Conservation (phyloP, 352 stramenopile species). For the Pythium aphanidermatum region DNA sequence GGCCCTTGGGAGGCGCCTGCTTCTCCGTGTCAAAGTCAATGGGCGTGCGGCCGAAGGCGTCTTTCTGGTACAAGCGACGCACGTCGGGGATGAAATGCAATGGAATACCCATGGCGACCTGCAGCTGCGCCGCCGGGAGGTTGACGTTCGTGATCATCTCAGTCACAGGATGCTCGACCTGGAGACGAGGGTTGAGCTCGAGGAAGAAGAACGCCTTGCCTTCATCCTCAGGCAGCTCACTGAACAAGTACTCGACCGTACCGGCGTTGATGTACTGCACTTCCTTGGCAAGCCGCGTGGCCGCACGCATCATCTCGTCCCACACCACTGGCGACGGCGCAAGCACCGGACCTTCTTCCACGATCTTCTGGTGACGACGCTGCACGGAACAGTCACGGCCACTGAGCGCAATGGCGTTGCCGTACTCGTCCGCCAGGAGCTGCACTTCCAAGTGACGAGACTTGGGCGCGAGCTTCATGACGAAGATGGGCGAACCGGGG, state of each 20-base stretch:
- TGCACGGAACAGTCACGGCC: slow-evolving; percentile 99
- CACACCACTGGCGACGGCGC: slow-evolving; percentile 93
- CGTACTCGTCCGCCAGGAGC: slow-evolving; percentile 98
- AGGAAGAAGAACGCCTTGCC: slow-evolving; percentile 98
- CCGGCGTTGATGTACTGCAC: slow-evolving; percentile 99
- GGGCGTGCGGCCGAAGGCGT: slow-evolving; percentile 83
- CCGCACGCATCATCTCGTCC: slow-evolving; percentile 97
- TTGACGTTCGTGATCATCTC: slow-evolving; percentile 99
- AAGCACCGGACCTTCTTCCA: slow-evolving; percentile 97
- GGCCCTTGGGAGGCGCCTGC: slow-evolving; percentile 78
- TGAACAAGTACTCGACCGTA: slow-evolving; percentile 99
- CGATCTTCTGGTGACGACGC: slow-evolving; percentile 99
- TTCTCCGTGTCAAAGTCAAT: slow-evolving; percentile 97
- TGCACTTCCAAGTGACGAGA: slow-evolving; percentile 99
- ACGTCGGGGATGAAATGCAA: slow-evolving; percentile 98
- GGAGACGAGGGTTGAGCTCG: slow-evolving; percentile 98
- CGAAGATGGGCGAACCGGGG: slow-evolving; percentile 98
- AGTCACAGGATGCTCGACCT: slow-evolving; percentile 98
- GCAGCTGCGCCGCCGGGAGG: slow-evolving; percentile 95
- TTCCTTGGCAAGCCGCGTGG: slow-evolving; percentile 96
- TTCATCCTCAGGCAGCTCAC: slow-evolving; percentile 86
- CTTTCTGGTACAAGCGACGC: slow-evolving; percentile 95
- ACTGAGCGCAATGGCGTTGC: slow-evolving; percentile 97
- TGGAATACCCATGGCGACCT: slow-evolving; percentile 99
- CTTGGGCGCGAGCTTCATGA: slow-evolving; percentile 98